phyloP scores from a whole-genome alignment of 345 rosid genomes.

The Aquilaria malaccensis region DNA sequence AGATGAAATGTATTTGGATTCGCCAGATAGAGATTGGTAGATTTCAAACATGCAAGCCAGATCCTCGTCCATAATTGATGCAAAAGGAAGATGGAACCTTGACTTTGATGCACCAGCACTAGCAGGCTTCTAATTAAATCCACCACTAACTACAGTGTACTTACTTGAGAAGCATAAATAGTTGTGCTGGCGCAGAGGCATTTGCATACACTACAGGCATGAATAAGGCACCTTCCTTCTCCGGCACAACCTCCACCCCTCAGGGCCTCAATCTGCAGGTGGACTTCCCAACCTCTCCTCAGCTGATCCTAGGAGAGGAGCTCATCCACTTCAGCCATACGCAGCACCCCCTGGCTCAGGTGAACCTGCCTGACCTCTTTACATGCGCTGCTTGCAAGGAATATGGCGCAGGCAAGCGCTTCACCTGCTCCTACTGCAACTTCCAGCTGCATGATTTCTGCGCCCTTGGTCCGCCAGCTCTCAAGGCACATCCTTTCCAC shows the following conservation, averaged over 20 bases:
- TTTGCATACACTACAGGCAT: no score
- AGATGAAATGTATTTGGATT: no score
- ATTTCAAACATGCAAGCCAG: no score
- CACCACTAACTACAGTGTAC: no score
- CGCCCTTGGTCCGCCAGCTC: constrained; percentile 48
- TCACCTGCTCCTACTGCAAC: constrained; percentile 61
- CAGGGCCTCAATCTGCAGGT: neutral
- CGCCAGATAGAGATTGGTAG: no score
- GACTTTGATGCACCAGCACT: no score
- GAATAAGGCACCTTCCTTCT: no score
- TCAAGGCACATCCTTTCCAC: constrained; percentile 64
- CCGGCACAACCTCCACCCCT: neutral
- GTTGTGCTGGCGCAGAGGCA: no score
- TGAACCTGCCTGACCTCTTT: constrained; percentile 46
- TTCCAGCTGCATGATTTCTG: constrained; percentile 87
- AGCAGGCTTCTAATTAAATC: no score
- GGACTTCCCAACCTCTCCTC: constrained; percentile 55
- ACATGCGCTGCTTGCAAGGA: constrained; percentile 77
- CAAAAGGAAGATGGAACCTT: no score
- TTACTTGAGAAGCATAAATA: no score
- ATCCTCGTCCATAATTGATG: no score
- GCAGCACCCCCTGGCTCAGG: constrained; percentile 41
- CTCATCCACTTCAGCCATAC: constrained; percentile 55
- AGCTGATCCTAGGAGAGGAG: constrained; percentile 38
- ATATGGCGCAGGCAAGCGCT: constrained; percentile 67